A percentile compares a stretch with the other conserved stretches of the same genome.
These are phyloP conservation scores for Balamuthia mandrillaris DNA, from an alignment of 208 protist genomes.

Conservation along the genomic window DNA sequence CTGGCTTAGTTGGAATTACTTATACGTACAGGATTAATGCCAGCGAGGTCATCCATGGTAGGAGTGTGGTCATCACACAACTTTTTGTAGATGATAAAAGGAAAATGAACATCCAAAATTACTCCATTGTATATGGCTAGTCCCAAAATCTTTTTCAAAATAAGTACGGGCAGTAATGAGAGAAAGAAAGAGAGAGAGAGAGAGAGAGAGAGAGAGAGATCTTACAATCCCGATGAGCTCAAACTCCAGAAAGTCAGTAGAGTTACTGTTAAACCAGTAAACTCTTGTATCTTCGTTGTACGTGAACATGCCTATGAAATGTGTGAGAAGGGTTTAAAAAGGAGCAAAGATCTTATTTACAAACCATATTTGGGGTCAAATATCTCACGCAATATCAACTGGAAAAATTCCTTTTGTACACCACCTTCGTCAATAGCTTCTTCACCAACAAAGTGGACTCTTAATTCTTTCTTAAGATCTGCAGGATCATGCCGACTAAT, in stretches of 20 bases:
- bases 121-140: slow-evolving; percentile 90
- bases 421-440: slow-evolving; percentile 84
- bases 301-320: slow-evolving; percentile 44
- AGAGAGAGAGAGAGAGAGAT: not conserved
- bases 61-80: slow-evolving; percentile 62
- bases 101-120: slow-evolving; percentile 88
- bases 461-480: slow-evolving; percentile 24
- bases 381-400: slow-evolving; percentile 25
- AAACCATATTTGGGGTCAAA: slow-evolving; percentile 31
- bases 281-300: slow-evolving; percentile 22
- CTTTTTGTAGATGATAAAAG: slow-evolving; percentile 82
- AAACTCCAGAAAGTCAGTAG: slow-evolving; percentile 21
- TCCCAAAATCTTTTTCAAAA: slow-evolving; percentile 68
- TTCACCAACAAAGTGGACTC: slow-evolving; percentile 26
- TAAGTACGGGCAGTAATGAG: not conserved
- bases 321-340: no score
- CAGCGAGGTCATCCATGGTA: slow-evolving; percentile 69
- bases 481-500: slow-evolving; percentile 16
- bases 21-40: slow-evolving; percentile 50
- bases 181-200: not conserved
- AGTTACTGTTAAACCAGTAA: slow-evolving; percentile 24
- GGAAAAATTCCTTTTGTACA: slow-evolving; percentile 94
- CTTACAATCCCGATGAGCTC: slow-evolving; percentile 32
- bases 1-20: not conserved
- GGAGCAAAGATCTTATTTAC: no score